These are phyloP conservation scores for Tolypocladium amazonense DNA, from an alignment of 2,329 filamentous ascomycete genomes.

Conservation along the genomic window DNA sequence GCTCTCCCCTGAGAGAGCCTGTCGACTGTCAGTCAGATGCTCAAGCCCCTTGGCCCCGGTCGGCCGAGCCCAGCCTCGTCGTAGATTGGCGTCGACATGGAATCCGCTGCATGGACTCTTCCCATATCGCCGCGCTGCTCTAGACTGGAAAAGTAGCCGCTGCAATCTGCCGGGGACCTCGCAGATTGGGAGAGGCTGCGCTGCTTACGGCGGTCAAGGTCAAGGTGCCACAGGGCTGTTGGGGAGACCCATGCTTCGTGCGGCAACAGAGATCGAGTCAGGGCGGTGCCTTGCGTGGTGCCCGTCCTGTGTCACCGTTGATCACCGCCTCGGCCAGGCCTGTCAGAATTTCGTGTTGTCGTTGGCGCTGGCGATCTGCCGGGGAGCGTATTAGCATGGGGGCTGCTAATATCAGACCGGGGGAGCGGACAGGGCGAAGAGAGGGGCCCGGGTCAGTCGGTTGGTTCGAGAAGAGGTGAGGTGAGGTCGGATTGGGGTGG, in stretches of 20 bases:
- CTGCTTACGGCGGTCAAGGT: neutral
- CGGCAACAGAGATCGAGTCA: neutral
- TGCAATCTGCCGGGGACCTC: neutral
- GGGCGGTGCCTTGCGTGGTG: neutral
- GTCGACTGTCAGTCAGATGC: neutral
- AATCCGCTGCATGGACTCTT: neutral
- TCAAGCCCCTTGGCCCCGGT: neutral
- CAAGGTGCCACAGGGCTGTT: neutral
- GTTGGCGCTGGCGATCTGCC: neutral
- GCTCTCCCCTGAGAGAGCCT: neutral
- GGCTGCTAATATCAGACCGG: neutral
- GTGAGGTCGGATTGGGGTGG: neutral
- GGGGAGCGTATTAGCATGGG: neutral
- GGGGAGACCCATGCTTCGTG: neutral
- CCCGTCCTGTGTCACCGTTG: neutral
- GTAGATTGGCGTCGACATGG: neutral
- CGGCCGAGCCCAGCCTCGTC: neutral
- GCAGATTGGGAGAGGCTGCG: neutral
- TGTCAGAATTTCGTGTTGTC: neutral
- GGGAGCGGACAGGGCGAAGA: neutral
- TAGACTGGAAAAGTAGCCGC: neutral
- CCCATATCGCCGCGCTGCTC: neutral
- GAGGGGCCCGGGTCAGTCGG: neutral
- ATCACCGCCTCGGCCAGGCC: neutral
- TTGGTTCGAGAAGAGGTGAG: neutral